Evolutionary conservation across 257 asterid species (phyloP), one percentile per base, ranked within the genome.

Genomic region (Solanum arcanum): DNA sequence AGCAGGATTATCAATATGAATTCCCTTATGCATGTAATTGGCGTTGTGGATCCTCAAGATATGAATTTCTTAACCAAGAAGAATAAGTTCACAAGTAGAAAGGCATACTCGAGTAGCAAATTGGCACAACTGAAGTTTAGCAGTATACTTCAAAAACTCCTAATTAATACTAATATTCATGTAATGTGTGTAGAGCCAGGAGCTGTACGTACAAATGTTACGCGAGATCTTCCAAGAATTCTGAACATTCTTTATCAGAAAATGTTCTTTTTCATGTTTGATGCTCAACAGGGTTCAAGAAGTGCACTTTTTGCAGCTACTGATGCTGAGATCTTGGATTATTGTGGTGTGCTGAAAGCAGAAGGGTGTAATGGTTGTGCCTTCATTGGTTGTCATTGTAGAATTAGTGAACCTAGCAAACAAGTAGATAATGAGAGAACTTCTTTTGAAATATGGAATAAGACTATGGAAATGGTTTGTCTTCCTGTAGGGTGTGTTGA

Each of bases 41-140:
- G 99, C 90, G 95, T 94, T 87, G 98, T 96, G 88, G 99, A 96
- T 94, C 92, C 99, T 16, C 96, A 97, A 89, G 99, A 97, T 89
- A 93, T 97, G 98, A 95, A 96, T 89, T 91, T 95, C 87, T 92
- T 93, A 62, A 93, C 97, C 88, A 96, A 97, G 52, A 96, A 95
- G 91, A 93, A 94, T 87, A 95, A 92, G 90, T 96, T 89, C 88
- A 74, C 94, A 31, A 95, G 98, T 92, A 52, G 92, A 91, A 90
- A 93, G 86, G 99, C 98, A 86, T 97, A 96, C 86, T 86, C 92
- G 18, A 89, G 93, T 94, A 94, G 99, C 91, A 95, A 97, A 92
- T 90, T 96, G 81, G 98, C 98, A 49, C 97, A 97, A 98, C 85
- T 97, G 85, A 95, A 95, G 99, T 95, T 94, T 89, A 94, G 96